phyloP scores from a whole-genome alignment of 1,284 basidiomycete species.

The Paramarasmius palmivorus region DNA sequence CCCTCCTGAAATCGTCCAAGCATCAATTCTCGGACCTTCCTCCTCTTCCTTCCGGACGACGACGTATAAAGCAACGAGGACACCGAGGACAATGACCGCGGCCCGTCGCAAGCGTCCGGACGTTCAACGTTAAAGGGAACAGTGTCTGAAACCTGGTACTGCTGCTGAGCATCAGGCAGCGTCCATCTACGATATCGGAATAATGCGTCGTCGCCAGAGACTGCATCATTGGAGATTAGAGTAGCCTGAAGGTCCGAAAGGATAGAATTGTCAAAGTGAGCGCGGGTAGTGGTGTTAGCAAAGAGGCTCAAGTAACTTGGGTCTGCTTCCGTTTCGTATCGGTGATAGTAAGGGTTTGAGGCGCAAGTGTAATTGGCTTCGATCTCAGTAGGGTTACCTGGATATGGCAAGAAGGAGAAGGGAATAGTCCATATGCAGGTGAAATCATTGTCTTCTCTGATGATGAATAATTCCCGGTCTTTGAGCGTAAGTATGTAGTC shows the following conservation, averaged over 20 bases:
- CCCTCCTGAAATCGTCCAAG: background rate
- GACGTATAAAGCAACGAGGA: background rate
- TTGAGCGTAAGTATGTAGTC: background rate
- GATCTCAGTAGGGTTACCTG: background rate
- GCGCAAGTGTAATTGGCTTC: background rate
- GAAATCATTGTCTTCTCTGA: background rate
- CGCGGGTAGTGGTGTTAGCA: background rate
- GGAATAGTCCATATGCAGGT: constrained; percentile 1
- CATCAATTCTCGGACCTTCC: background rate
- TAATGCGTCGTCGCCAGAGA: background rate
- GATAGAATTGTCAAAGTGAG: background rate
- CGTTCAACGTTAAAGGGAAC: background rate
- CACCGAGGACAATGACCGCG: background rate
- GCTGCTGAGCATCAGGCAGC: background rate
- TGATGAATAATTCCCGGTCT: background rate
- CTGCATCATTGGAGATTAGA: background rate
- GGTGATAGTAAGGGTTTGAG: background rate
- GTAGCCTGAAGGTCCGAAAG: background rate
- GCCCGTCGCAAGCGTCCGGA: background rate
- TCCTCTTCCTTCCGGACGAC: background rate
- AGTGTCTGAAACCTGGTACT: background rate
- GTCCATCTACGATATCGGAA: background rate
- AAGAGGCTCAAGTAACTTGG: too few relatives aligned
- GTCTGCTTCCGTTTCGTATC: background rate
- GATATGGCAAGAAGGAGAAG: background rate